Percentiles rank a stretch among this genome's conserved stretches.
These are phyloP conservation scores for Pelargonium nanum DNA, from an alignment of 345 rosid species.

Conservation along the genomic window DNA sequence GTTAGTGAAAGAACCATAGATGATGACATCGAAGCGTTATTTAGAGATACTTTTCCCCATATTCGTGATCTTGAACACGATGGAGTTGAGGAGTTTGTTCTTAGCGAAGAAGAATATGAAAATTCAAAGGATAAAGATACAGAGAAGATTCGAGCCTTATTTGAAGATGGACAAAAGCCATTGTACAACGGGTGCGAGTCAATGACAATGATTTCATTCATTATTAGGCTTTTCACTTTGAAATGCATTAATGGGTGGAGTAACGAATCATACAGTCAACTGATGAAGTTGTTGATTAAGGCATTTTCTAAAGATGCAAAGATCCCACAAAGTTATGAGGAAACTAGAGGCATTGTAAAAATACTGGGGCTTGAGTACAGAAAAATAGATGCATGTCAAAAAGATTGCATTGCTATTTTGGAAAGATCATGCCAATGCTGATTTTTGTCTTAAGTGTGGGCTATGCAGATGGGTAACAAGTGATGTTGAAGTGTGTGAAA, in stretches of 20 bases:
- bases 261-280: background rate
- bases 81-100: background rate
- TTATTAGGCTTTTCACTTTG: background rate
- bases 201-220: background rate
- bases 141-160: no score
- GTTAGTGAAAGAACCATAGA: no score
- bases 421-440: background rate
- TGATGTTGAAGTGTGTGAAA: background rate
- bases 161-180: no score
- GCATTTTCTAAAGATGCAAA: background rate
- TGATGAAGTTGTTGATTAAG: background rate
- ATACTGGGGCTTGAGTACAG: background rate
- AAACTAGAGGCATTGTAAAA: background rate
- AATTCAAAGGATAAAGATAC: no score
- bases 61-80: background rate
- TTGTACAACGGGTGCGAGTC: no score
- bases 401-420: constrained; percentile 8
- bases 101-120: no score
- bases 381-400: constrained; percentile 2
- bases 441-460: background rate
- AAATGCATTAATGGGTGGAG: background rate
- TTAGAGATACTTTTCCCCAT: no score
- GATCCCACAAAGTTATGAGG: constrained; percentile 1
- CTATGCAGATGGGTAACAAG: background rate
- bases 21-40: no score